Percentiles rank a stretch among this genome's conserved stretches.
Evolutionary conservation across 2,329 filamentous ascomycete species (phyloP).

Genomic region (Beauveria varroae): DNA sequence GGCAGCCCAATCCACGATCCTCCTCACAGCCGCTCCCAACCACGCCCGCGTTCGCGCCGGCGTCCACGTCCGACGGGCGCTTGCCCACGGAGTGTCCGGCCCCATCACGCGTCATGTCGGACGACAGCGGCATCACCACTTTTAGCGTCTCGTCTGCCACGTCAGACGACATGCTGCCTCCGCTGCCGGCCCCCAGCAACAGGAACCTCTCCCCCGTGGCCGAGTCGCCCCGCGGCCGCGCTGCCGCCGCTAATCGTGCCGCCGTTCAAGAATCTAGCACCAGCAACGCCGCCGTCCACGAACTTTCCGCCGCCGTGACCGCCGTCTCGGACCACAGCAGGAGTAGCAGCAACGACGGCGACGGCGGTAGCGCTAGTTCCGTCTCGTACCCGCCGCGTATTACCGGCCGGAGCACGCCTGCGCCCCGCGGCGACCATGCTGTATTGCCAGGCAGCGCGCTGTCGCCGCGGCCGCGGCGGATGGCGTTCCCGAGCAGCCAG

Average conservation of each 20-base stretch:
- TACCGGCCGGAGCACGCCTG: conserved; percentile 14
- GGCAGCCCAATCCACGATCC: conserved; percentile 8
- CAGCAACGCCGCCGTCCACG: background rate
- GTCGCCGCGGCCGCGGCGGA: conserved; percentile 26
- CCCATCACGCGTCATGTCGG: conserved; percentile 20
- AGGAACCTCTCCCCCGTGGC: conserved; percentile 40
- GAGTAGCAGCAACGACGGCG: background rate
- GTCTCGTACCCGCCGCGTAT: conserved; percentile 26
- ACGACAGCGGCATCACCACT: conserved; percentile 26
- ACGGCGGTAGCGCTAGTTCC: background rate
- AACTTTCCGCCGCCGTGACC: background rate
- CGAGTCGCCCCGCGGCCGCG: conserved; percentile 35
- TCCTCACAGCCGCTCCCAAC: background rate
- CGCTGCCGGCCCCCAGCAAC: conserved; percentile 14
- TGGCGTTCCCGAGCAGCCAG: conserved; percentile 23
- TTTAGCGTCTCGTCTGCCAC: conserved; percentile 24
- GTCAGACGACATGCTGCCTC: conserved; percentile 10
- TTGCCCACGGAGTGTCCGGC: background rate
- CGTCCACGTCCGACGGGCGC: background rate
- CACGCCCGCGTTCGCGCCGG: background rate
- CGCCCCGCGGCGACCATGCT: background rate
- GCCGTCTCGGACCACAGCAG: background rate
- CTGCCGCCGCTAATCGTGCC: too few species aligned
- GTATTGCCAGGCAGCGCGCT: conserved; percentile 19
- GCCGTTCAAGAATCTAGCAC: background rate